Base-by-base conservation (phyloP, 2,329 filamentous ascomycete genomes). In the Sarocladium strictum region DNA sequence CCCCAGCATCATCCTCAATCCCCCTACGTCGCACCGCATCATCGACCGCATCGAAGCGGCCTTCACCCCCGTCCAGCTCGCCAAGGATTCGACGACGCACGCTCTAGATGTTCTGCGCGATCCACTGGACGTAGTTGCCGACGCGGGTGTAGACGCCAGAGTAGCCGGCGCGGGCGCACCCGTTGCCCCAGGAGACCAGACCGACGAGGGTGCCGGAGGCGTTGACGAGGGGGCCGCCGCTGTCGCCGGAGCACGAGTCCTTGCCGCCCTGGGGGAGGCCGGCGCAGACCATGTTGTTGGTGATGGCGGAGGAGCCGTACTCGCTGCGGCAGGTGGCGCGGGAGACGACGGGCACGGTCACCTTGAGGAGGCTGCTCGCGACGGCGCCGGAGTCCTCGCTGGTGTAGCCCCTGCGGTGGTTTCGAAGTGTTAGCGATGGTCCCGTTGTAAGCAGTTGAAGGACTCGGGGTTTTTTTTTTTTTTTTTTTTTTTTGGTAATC, bases 181-280 rank as follows among this genome's bases (percentile, higher is more conserved):
- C 65, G 1, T 61, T 11, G 32, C 66, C 66, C 63, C 63, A 69
- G 43, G 66, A 69, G 26, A 68, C 65, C 26, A 63, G 17, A 53
- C 66, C 66, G 7, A 64, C 49, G 23, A 69, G 53, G 12, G 54
- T 56, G 2, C 58, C 54, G 27, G 59, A 55, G 33, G 53, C 51
- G 29, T 65, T 58, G 27, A 68, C 58, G 14, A 68, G 59, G 40
- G 66, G 66, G 40, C 66, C 66, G 33, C 66, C 66, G 15, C 60
- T 63, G 61, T 69, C 66, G 17, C 65, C 65, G 27, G 62, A 59
- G 65, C 66, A 69, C 15, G 66, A 60, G 57, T 69, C 66, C 58
- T 61, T 63, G 35, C 64, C 65, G 12, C 66, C 66, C 3, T 50
- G 43, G 2, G 58, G 14, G 10, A 59, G 27, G 10, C 65, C 66